These are phyloP conservation scores for Myxozyma geophila DNA, from an alignment of 805 yeast genomes.

Conservation along the genomic window DNA sequence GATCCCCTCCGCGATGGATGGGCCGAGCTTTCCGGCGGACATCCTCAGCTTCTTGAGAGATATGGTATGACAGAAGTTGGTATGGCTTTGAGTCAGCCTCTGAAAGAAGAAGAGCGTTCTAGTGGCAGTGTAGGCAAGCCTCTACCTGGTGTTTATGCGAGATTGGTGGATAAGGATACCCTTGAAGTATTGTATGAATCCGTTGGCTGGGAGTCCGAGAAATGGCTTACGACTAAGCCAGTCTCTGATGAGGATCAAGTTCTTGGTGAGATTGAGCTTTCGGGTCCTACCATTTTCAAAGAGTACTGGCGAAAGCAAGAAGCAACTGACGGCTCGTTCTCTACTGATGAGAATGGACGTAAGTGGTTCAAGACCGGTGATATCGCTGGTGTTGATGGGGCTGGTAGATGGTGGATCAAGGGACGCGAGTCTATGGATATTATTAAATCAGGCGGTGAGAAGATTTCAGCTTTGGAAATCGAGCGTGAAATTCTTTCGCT, in stretches of 20 bases:
- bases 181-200: conserved; percentile 32
- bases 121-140: conserved; percentile 45
- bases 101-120: conserved; percentile 37
- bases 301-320: conserved; percentile 56
- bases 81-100: conserved; percentile 43
- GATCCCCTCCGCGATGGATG: conserved; percentile 43
- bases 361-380: conserved; percentile 65
- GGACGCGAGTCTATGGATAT: conserved; percentile 48
- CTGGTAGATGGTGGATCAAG: conserved; percentile 55
- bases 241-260: conserved; percentile 28
- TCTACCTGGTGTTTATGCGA: conserved; percentile 43
- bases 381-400: conserved; percentile 52
- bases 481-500: conserved; percentile 45
- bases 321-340: conserved; percentile 54
- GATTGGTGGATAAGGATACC: conserved; percentile 42
- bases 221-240: conserved; percentile 30
- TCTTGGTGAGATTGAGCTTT: conserved; percentile 57
- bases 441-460: conserved; percentile 47
- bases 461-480: conserved; percentile 45
- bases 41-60: conserved; percentile 44
- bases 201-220: conserved; percentile 36
- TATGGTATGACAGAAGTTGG: conserved; percentile 49
- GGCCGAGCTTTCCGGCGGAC: conserved; percentile 41
- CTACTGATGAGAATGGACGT: conserved; percentile 43
- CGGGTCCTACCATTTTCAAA: conserved; percentile 60